Conservation (phyloP, 2,329 filamentous ascomycete species). For the Eutypa lata region DNA sequence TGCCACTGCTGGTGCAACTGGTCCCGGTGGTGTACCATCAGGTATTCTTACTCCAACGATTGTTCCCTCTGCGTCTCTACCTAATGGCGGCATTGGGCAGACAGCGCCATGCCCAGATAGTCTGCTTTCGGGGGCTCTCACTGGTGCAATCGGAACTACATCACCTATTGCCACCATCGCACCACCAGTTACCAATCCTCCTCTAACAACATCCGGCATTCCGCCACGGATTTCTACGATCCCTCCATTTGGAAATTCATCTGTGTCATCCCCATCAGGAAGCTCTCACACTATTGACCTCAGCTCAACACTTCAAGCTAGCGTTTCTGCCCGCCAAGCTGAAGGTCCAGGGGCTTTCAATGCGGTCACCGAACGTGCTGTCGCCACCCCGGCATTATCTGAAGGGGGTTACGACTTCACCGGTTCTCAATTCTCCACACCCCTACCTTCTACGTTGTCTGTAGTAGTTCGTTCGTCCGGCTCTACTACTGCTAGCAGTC, state of each 20-base stretch:
- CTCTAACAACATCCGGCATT: background rate
- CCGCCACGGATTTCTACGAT: background rate
- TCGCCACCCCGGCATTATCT: constrained; percentile 6
- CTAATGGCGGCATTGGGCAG: constrained; percentile 1
- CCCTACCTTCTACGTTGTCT: constrained; percentile 20
- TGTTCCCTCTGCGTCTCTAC: too few relatives aligned
- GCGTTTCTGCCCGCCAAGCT: background rate
- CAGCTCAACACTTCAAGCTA: constrained; percentile 5
- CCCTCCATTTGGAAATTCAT: constrained; percentile 3
- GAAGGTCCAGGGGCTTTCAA: background rate
- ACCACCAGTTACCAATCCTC: background rate
- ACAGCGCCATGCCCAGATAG: background rate
- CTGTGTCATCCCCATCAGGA: background rate
- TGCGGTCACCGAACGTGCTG: constrained; percentile 2
- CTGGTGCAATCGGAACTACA: background rate
- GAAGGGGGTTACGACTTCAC: constrained; percentile 21
- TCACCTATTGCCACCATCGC: background rate
- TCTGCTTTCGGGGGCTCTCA: background rate
- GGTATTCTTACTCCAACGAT: background rate
- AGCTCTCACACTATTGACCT: constrained; percentile 5
- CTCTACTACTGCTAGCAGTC: constrained; percentile 5
- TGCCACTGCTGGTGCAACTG: background rate
- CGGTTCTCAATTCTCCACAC: constrained; percentile 11
- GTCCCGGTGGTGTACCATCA: constrained; percentile 2
- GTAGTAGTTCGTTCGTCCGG: constrained; percentile 16